Conservation (phyloP, 1,284 basidiomycete species). For the Boletus calvinii region DNA sequence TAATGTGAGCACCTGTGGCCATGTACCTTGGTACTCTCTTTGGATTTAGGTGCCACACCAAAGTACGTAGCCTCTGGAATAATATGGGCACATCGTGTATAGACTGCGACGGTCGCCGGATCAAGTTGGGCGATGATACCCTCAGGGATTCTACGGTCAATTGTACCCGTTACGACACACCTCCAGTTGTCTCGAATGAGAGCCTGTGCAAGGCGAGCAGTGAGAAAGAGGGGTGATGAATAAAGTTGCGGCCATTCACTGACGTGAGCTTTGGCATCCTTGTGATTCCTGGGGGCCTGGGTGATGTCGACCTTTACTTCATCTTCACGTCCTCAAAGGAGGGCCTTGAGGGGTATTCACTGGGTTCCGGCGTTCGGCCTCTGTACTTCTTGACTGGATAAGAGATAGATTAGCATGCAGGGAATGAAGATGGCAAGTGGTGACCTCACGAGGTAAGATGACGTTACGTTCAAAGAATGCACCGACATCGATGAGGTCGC, state of each 20-base stretch:
- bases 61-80: not conserved
- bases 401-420: not conserved
- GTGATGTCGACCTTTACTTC: not conserved
- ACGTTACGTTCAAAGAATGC: slow-evolving; percentile 5
- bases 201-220: not conserved
- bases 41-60: not conserved
- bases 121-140: not conserved
- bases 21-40: not conserved
- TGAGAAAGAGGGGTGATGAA: not conserved
- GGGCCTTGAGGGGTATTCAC: not conserved
- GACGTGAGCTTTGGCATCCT: not conserved
- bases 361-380: not conserved
- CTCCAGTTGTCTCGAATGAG: not conserved
- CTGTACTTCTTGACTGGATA: slow-evolving; percentile 3
- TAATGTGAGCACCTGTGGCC: not conserved
- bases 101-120: too few relatives aligned
- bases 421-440: not conserved
- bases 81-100: not conserved
- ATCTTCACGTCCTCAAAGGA: not conserved
- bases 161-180: not conserved
- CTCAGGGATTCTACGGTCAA: not conserved
- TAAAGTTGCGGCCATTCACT: not conserved
- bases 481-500: not conserved
- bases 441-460: slow-evolving; percentile 4
- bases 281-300: not conserved